Percentiles rank a stretch among this genome's conserved stretches.
These are phyloP conservation scores for Conticribra guillardii DNA, from an alignment of 108 stramenopile genomes.

Conservation along the genomic window DNA sequence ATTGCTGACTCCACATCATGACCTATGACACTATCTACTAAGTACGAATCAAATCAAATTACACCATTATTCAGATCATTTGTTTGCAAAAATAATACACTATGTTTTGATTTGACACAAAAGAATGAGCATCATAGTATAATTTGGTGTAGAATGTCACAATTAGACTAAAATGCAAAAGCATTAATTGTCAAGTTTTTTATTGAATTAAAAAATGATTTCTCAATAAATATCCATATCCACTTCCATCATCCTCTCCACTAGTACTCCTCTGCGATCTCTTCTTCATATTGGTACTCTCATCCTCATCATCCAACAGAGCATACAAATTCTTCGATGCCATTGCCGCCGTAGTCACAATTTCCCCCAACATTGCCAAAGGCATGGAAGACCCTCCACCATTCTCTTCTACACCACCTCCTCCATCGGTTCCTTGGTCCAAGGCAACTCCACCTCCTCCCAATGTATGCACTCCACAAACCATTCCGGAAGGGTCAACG, in stretches of 20 bases:
- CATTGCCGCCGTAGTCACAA: constrained; percentile 34
- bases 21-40: no score
- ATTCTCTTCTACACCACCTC: constrained; percentile 5
- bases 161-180: no score
- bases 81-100: no score
- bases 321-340: constrained; percentile 39
- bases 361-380: constrained; percentile 44
- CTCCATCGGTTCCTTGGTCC: no score
- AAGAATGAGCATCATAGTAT: no score
- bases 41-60: no score
- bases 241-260: constrained; percentile 14
- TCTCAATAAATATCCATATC: constrained; percentile 43
- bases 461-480: constrained; percentile 65
- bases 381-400: constrained; percentile 37
- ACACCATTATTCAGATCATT: no score
- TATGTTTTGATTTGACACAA: no score
- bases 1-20: no score
- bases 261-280: neutral
- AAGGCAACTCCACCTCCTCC: constrained; percentile 39
- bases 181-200: no score
- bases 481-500: constrained; percentile 51
- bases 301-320: constrained; percentile 22
- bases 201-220: constrained; percentile 37
- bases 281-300: neutral
- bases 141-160: no score